Conservation (phyloP, 306 rosid species). For the Casuarina cunninghamiana region DNA sequence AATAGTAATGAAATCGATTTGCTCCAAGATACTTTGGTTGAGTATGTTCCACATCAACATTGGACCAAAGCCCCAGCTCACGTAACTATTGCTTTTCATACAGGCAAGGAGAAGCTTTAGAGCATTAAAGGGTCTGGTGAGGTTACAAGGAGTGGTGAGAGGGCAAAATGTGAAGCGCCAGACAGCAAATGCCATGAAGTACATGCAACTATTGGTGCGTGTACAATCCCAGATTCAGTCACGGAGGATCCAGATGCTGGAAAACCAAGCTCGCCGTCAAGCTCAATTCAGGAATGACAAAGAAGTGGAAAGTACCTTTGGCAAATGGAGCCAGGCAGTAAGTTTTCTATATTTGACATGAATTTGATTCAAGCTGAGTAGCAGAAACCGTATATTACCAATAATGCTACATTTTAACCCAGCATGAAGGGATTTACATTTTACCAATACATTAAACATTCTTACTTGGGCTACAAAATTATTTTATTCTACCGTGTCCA, state of each 20-base stretch:
- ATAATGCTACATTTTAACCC: not conserved
- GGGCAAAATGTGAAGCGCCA: conserved; percentile 99
- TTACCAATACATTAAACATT: not conserved
- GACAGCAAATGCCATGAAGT: conserved; percentile 88
- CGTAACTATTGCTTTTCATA: conserved; percentile 26
- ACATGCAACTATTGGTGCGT: conserved; percentile 91
- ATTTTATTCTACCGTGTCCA: not conserved
- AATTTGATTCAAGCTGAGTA: not conserved
- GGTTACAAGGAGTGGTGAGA: conserved; percentile 98
- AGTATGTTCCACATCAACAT: conserved; percentile 12
- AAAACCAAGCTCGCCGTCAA: conserved; percentile 77
- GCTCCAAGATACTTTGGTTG: not conserved
- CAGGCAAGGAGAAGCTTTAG: conserved; percentile 95
- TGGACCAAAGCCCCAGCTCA: conserved; percentile 9
- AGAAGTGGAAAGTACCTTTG: conserved; percentile 58
- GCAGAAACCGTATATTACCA: not conserved
- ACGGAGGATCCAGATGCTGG: conserved; percentile 88
- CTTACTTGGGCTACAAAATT: not conserved
- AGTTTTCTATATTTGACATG: conserved; percentile 23
- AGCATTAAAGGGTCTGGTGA: conserved; percentile 91
- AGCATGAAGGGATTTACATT: not conserved
- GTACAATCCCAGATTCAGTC: conserved; percentile 96
- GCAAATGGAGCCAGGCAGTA: conserved; percentile 71
- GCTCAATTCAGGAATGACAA: conserved; percentile 67
- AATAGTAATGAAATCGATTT: not conserved